These are phyloP conservation scores for Prunella vulgaris DNA, from an alignment of 257 asterid genomes.

Conservation along the genomic window DNA sequence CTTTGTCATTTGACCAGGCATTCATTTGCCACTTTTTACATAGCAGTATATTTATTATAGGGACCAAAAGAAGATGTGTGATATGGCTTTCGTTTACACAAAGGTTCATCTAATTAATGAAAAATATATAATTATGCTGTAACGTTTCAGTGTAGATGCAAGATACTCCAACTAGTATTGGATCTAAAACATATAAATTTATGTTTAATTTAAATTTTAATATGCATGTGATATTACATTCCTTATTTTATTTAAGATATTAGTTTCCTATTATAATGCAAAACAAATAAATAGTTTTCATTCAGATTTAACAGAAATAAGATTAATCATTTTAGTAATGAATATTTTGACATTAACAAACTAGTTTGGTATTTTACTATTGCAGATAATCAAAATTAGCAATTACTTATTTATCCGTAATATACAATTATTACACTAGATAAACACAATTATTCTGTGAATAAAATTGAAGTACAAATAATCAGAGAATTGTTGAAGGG, in stretches of 20 bases:
- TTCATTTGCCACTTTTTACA: not conserved
- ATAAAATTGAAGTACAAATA: not conserved
- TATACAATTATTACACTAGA: no score
- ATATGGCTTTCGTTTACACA: not conserved
- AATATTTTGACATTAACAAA: not conserved
- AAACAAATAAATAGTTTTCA: not conserved
- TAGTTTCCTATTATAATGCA: not conserved
- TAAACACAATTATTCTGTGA: not conserved
- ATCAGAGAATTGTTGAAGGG: not conserved
- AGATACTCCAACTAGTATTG: not conserved
- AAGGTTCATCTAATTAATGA: not conserved
- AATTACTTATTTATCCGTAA: no score
- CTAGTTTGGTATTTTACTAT: not conserved
- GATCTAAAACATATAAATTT: not conserved
- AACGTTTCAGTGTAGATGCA: not conserved
- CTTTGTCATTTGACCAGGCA: not conserved
- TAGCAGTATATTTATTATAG: not conserved
- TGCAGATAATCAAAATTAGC: not conserved
- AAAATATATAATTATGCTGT: not conserved
- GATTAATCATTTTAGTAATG: not conserved
- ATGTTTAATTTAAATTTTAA: not conserved
- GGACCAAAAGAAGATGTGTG: not conserved
- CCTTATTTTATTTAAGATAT: not conserved
- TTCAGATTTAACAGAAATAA: not conserved
- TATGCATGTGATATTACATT: not conserved